Evolutionary conservation across 2,329 filamentous ascomycete genomes (phyloP).

Genomic region (Alternaria ethzedia): DNA sequence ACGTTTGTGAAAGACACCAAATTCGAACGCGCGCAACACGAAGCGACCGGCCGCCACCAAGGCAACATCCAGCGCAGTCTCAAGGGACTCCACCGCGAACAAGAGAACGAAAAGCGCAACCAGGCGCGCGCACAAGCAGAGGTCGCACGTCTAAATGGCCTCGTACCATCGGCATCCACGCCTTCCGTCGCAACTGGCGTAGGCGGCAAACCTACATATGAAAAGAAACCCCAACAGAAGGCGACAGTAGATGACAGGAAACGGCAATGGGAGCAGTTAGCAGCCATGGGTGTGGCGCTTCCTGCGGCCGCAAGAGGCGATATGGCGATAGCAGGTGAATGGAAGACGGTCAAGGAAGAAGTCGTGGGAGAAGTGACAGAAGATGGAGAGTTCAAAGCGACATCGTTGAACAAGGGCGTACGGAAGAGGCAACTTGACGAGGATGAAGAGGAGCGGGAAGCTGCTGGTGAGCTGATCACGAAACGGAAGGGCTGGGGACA

Average conservation of each 20-base stretch:
- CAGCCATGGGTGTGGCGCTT: slow-evolving; percentile 82
- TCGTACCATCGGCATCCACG: slow-evolving; percentile 62
- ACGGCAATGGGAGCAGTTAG: slow-evolving; percentile 84
- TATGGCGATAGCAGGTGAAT: slow-evolving; percentile 88
- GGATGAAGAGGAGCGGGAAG: slow-evolving; percentile 66
- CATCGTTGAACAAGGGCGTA: slow-evolving; percentile 60
- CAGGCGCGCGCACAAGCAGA: slow-evolving; percentile 84
- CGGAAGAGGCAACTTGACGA: slow-evolving; percentile 68
- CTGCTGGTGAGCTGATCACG: slow-evolving; percentile 57
- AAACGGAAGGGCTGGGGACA: slow-evolving; percentile 54
- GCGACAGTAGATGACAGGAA: slow-evolving; percentile 73
- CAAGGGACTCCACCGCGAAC: slow-evolving; percentile 82
- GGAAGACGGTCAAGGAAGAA: slow-evolving; percentile 70
- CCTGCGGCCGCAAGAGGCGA: slow-evolving; percentile 79
- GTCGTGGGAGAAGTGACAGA: slow-evolving; percentile 52
- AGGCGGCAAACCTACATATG: slow-evolving; percentile 30
- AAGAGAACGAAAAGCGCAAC: slow-evolving; percentile 81
- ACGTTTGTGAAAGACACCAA: slow-evolving; percentile 90
- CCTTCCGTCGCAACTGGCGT: slow-evolving; percentile 37
- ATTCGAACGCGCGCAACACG: slow-evolving; percentile 87
- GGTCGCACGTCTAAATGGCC: slow-evolving; percentile 81
- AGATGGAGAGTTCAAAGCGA: slow-evolving; percentile 54
- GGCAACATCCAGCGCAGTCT: slow-evolving; percentile 86
- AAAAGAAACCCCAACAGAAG: slow-evolving; percentile 50
- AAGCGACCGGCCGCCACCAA: slow-evolving; percentile 85